Conservation (phyloP, 306 rosid species). For the Castanospermum australe region DNA sequence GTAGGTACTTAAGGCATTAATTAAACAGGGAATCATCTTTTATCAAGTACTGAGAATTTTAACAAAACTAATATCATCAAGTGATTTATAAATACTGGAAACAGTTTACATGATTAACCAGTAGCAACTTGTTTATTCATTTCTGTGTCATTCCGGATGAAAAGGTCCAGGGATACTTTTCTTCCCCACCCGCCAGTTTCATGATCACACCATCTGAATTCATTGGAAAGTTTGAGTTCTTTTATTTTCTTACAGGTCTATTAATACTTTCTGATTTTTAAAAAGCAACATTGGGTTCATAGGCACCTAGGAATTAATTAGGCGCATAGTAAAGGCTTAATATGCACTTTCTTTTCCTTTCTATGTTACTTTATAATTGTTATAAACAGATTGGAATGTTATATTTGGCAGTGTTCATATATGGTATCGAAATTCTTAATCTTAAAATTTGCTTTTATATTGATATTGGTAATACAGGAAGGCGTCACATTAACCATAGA, state of each 20-base stretch:
- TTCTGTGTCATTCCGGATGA: not conserved
- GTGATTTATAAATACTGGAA: conserved; percentile 1
- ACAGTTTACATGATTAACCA: not conserved
- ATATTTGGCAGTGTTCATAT: not conserved
- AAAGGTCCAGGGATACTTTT: not conserved
- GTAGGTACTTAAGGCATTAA: conserved; percentile 12
- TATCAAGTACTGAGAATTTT: not conserved
- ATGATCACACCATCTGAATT: not conserved
- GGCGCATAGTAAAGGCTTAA: not conserved
- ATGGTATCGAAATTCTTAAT: conserved; percentile 14
- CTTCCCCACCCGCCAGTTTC: not conserved
- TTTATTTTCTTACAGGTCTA: not conserved
- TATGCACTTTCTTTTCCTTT: conserved; percentile 11
- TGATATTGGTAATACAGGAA: conserved; percentile 59
- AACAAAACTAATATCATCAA: not conserved
- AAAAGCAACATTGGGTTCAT: not conserved
- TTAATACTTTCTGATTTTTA: not conserved
- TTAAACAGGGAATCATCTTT: not conserved
- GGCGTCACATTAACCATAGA: conserved; percentile 61
- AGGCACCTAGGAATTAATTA: not conserved
- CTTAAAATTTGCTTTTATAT: conserved; percentile 24
- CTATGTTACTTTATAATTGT: conserved; percentile 1
- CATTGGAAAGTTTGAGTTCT: not conserved
- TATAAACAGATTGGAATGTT: conserved; percentile 5
- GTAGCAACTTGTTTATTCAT: not conserved